Percentiles rank a stretch among this genome's conserved stretches.
These are phyloP conservation scores for Tetragonia tetragonoides DNA, from an alignment of 148 eudicot species.

Conservation along the genomic window DNA sequence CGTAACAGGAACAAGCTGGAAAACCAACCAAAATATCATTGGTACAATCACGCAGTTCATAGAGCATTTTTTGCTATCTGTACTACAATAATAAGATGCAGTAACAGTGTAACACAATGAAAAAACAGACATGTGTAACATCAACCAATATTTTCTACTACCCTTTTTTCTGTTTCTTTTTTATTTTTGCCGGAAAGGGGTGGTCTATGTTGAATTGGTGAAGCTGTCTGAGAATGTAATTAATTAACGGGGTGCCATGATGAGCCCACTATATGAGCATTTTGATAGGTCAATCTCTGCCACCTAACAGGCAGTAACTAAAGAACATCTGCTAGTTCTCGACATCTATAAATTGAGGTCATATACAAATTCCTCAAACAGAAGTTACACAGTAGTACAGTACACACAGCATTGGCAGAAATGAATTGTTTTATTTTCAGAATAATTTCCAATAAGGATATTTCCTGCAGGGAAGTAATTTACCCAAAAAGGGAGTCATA, in stretches of 20 bases:
- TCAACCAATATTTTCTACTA: no score
- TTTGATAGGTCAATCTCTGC: no score
- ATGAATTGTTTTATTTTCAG: not conserved
- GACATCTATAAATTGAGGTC: not conserved
- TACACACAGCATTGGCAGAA: not conserved
- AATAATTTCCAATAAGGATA: not conserved
- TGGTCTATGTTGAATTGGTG: no score
- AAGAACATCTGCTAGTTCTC: not conserved
- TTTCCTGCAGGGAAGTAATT: not conserved
- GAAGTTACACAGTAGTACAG: no score
- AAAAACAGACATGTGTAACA: not conserved
- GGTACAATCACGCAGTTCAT: not conserved
- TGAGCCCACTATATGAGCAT: no score
- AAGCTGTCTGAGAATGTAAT: no score
- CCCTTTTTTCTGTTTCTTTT: no score
- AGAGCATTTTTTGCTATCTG: no score
- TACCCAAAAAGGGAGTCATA: not conserved
- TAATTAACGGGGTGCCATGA: no score
- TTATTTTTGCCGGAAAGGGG: no score
- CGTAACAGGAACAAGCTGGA: not conserved
- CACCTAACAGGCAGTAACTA: not conserved
- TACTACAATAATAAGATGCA: not conserved
- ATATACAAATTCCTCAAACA: not conserved
- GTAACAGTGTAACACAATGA: not conserved
- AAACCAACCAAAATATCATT: conserved; percentile 9